Evolutionary conservation across 345 rosid genomes (phyloP), one percentile per base, ranked within the genome.

Genomic region (Citrus medica): DNA sequence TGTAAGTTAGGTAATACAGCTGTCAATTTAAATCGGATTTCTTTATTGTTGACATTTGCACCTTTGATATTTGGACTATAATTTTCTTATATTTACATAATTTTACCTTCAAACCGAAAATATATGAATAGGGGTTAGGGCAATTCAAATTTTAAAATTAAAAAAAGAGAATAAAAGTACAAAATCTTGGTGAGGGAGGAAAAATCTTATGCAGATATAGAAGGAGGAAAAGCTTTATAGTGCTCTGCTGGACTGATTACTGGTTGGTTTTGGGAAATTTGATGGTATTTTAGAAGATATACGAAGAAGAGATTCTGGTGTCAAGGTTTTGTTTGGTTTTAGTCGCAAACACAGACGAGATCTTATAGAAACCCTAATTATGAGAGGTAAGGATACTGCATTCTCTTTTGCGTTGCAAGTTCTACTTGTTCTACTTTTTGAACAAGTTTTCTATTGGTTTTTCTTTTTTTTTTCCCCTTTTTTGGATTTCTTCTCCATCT

Each of bases 301-400:
- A n/a, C 22, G 33, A 28, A 40, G 35, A 73, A 38, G 32, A 38
- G 8, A 60, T 60, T 56, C 9, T n/a, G 74, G 60, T 70, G 25
- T 17, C n/a, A 60, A 30, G 69, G 40, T 16, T 73, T 56, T 58
- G 68, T 71, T 53, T 30, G 25, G 62, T 71, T 19, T 16, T 12
- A 53, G 61, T 74, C 30, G 59, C 48, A 13, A 33, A 19, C 37
- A 17, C 19, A 61, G 19, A 37, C 32, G 32, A 30, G 17, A 46
- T 42, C 7, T 69, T 5, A 4, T 53, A 7, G 17, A 71, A 60
- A 40, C 69, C 40, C 69, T 40, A 55, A 13, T 74, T 62, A 42
- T 37, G 42, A 22, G 38, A 74, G 69, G 77, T 74, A 74, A 74
- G 24, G 38, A 46, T 16, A 38, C 67, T 10, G 77, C 68, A 38